These are phyloP conservation scores for Sugiyamaella japonica DNA, from an alignment of 1,139 yeast species.

Conservation along the genomic window DNA sequence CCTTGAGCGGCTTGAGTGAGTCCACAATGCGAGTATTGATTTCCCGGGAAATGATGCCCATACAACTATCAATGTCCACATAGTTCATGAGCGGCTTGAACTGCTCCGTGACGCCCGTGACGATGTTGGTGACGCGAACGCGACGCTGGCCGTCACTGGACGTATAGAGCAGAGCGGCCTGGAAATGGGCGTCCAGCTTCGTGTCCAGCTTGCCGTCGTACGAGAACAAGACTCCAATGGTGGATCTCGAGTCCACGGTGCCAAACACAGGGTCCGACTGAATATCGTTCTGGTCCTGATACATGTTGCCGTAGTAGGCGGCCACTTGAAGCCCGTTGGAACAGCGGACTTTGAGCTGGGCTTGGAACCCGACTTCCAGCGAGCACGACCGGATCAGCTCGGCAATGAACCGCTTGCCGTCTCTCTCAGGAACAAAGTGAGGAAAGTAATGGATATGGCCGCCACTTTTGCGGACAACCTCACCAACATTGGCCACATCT, in stretches of 20 bases:
- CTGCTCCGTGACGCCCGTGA: slow-evolving; percentile 78
- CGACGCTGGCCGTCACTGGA: slow-evolving; percentile 72
- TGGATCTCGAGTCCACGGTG: slow-evolving; percentile 60
- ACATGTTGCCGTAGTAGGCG: slow-evolving; percentile 66
- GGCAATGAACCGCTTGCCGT: slow-evolving; percentile 64
- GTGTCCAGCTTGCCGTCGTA: slow-evolving; percentile 77
- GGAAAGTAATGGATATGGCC: slow-evolving; percentile 70
- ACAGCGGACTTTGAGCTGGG: slow-evolving; percentile 80
- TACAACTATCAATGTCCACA: slow-evolving; percentile 80
- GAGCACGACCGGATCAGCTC: slow-evolving; percentile 48
- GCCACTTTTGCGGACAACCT: slow-evolving; percentile 67
- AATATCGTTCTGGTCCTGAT: slow-evolving; percentile 26
- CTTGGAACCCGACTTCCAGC: slow-evolving; percentile 65
- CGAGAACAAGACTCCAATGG: slow-evolving; percentile 67
- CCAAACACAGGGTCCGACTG: slow-evolving; percentile 71
- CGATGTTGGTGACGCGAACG: slow-evolving; percentile 79
- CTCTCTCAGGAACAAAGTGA: slow-evolving; percentile 66
- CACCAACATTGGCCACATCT: slow-evolving; percentile 73
- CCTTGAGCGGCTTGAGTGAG: slow-evolving; percentile 50
- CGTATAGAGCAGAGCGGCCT: slow-evolving; percentile 85
- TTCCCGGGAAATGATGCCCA: slow-evolving; percentile 73
- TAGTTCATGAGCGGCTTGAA: slow-evolving; percentile 73
- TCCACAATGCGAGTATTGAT: slow-evolving; percentile 58
- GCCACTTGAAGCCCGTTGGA: slow-evolving; percentile 85
- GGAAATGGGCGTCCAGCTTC: slow-evolving; percentile 82